phyloP scores from a whole-genome alignment of 2,329 filamentous ascomycete species.

The Neofusicoccum sp. region DNA sequence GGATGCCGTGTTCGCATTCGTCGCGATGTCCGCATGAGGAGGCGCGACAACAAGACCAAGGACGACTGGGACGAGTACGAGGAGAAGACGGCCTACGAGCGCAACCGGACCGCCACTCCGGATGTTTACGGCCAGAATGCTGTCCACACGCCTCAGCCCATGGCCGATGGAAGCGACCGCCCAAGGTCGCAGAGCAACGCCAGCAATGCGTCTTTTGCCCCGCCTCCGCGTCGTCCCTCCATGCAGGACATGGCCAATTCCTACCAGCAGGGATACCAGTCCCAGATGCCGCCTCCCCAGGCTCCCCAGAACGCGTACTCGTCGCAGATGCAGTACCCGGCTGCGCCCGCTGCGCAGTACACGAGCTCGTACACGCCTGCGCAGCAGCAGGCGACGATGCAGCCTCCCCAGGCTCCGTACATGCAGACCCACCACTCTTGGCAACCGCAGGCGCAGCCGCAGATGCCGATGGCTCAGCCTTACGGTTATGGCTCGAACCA shows the following conservation, averaged over 20 bases:
- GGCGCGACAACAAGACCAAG: constrained; percentile 68
- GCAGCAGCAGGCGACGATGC: constrained; percentile 36
- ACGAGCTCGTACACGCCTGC: constrained; percentile 31
- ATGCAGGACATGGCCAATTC: constrained; percentile 44
- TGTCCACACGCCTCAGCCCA: constrained; percentile 26
- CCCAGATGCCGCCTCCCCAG: constrained; percentile 39
- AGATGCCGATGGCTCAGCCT: constrained; percentile 38
- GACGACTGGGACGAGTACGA: constrained; percentile 66
- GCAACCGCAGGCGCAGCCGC: constrained; percentile 31
- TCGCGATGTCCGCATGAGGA: constrained; percentile 88
- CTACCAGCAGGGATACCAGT: constrained; percentile 38
- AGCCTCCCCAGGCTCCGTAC: constrained; percentile 26
- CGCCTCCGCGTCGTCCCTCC: constrained; percentile 43
- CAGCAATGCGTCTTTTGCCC: constrained; percentile 40
- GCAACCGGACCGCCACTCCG: constrained; percentile 51
- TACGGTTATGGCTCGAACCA: constrained; percentile 41
- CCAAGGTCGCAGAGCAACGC: constrained; percentile 62
- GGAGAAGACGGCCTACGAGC: constrained; percentile 50
- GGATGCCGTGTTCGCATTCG: constrained; percentile 94
- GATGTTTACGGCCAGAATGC: constrained; percentile 48
- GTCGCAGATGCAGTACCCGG: constrained; percentile 39
- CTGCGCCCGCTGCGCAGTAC: constrained; percentile 28
- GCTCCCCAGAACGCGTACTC: constrained; percentile 39
- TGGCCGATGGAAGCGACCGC: constrained; percentile 45
- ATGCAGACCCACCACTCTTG: constrained; percentile 33